phyloP scores from a whole-genome alignment of 495 filamentous ascomycete species.

The Xylaria acuta region DNA sequence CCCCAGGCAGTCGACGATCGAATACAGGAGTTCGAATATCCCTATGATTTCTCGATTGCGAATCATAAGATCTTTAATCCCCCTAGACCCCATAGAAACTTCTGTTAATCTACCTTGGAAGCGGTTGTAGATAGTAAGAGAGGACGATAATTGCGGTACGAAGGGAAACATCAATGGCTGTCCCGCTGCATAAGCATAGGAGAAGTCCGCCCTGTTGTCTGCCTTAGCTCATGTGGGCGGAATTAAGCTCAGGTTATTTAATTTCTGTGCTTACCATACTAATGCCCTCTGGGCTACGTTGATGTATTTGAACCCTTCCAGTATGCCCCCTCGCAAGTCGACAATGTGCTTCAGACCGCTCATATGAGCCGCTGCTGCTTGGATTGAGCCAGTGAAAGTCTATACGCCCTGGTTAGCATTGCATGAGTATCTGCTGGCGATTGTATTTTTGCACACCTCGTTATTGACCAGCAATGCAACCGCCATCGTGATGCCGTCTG shows the following conservation, averaged over 20 bases:
- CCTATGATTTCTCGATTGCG: conserved; percentile 35
- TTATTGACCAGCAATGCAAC: conserved; percentile 41
- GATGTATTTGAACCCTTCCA: conserved; percentile 40
- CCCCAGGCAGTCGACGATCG: conserved; percentile 38
- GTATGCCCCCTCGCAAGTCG: conserved; percentile 38
- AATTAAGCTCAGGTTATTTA: background rate
- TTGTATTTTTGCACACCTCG: conserved; percentile 27
- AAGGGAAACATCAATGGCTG: conserved; percentile 40
- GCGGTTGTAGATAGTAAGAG: conserved; percentile 32
- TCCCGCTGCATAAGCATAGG: conserved; percentile 38
- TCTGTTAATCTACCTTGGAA: conserved; percentile 36
- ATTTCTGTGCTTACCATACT: conserved; percentile 35
- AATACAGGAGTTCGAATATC: conserved; percentile 37
- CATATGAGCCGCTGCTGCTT: conserved; percentile 40
- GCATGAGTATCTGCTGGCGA: background rate
- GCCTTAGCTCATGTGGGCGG: conserved; percentile 10
- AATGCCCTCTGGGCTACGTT: conserved; percentile 39
- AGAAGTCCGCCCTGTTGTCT: conserved; percentile 39
- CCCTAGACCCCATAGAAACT: conserved; percentile 28
- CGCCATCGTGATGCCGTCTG: conserved; percentile 40
- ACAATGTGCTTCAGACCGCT: conserved; percentile 41
- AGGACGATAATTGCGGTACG: conserved; percentile 39
- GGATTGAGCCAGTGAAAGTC: conserved; percentile 39
- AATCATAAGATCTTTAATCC: conserved; percentile 31
- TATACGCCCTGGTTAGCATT: conserved; percentile 20